These are phyloP conservation scores for Bolboschoenoplectus hybrid DNA, from an alignment of 202 grass and related monocot genomes.

Conservation along the genomic window DNA sequence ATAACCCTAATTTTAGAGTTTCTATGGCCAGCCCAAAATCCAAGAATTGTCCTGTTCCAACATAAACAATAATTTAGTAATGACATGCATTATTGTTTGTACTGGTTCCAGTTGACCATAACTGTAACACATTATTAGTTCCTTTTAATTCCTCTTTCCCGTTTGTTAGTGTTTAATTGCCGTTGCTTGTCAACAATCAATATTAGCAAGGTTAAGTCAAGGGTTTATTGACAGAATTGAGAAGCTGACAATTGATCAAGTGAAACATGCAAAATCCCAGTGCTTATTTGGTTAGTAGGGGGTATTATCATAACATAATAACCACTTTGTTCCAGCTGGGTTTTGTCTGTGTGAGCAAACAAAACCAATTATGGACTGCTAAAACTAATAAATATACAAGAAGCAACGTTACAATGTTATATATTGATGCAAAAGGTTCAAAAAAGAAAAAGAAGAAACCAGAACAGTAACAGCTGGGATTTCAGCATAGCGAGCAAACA, in stretches of 20 bases:
- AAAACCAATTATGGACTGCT: neutral
- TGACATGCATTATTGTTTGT: neutral
- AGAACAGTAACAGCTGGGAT: neutral
- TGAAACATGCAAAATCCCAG: neutral
- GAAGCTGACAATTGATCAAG: neutral
- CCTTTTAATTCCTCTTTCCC: neutral
- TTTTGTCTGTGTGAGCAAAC: neutral
- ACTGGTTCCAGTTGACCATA: neutral
- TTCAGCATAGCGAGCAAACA: neutral
- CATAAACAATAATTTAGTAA: slow-evolving; percentile 37
- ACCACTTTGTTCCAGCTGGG: neutral
- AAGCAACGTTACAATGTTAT: neutral
- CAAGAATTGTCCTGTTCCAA: slow-evolving; percentile 70
- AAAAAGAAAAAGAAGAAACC: neutral
- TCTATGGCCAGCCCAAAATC: slow-evolving; percentile 96
- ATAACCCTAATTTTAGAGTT: slow-evolving; percentile 98
- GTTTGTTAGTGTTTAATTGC: neutral
- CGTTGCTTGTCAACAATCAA: neutral
- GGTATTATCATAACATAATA: neutral
- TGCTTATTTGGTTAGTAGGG: neutral
- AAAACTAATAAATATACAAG: slow-evolving; percentile 20
- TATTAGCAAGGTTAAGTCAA: neutral
- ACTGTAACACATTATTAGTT: neutral
- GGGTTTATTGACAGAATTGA: neutral
- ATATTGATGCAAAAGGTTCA: neutral